phyloP scores from a whole-genome alignment of 768 basidiomycete species.

The Boletus eberwhitei region DNA sequence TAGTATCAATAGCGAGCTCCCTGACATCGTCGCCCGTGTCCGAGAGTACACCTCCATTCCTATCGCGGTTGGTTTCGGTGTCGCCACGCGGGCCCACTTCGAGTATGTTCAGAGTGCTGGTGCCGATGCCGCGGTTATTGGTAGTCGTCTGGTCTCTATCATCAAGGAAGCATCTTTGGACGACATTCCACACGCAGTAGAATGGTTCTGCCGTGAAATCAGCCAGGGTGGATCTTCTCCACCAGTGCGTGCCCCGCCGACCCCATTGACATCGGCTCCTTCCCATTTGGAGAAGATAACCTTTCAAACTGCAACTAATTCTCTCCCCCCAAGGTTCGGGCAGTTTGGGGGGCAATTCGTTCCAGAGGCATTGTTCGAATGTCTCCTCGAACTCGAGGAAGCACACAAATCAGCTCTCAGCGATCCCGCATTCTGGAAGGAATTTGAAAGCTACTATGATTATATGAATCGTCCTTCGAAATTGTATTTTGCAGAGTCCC shows the following conservation, averaged over 20 bases:
- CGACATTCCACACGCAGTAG: conserved; percentile 51
- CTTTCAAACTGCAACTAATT: conserved; percentile 35
- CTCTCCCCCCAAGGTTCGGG: conserved; percentile 84
- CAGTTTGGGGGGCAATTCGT: conserved; percentile 98
- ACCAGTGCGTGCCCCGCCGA: not conserved
- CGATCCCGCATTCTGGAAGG: conserved; percentile 91
- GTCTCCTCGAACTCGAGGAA: conserved; percentile 83
- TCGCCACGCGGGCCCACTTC: conserved; percentile 87
- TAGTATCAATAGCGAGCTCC: conserved; percentile 70
- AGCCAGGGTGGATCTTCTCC: conserved; percentile 39
- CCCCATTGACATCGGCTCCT: not conserved
- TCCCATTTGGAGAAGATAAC: conserved; percentile 5
- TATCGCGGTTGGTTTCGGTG: conserved; percentile 95
- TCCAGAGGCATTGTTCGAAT: conserved; percentile 93
- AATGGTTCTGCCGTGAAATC: conserved; percentile 73
- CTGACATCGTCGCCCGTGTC: conserved; percentile 80
- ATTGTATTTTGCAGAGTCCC: conserved; percentile 85
- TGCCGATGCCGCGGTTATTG: conserved; percentile 95
- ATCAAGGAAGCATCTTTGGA: conserved; percentile 63
- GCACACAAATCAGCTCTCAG: conserved; percentile 84
- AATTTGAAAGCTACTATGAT: conserved; percentile 80
- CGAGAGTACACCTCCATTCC: conserved; percentile 76
- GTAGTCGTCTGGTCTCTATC: conserved; percentile 77
- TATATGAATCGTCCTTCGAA: conserved; percentile 96
- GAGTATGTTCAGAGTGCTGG: conserved; percentile 79